Evolutionary conservation across 495 filamentous ascomycete genomes (phyloP), one percentile per base, ranked within the genome.

Genomic region (Neurospora sp.): DNA sequence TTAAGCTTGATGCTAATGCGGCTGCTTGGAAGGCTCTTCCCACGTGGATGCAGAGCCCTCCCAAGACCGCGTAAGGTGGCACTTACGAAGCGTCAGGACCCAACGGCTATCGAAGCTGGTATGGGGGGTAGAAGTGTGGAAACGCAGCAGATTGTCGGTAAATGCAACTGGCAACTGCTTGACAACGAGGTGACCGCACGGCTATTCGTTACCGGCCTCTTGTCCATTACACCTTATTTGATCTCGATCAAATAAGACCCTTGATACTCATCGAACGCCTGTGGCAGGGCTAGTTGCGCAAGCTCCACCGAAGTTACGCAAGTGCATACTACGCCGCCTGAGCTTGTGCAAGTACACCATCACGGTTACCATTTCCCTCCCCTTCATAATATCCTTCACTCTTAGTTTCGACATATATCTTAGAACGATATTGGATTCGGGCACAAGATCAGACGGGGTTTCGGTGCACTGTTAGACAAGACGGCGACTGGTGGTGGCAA

Each of bases 1-100:
- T 88, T 73, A 87, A 84, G 79, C 79, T 90, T 72, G 76, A 78
- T 16, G 91, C 89, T 20, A 79, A 84, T 31, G 81, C 85, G 61
- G 83, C 86, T 74, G 82, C 82, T 7, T 88, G 85, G 86, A 82
- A 84, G 73, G 70, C 82, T 16, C 22, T 88, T 75, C 82, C 85
- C 1, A 78, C 74, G n/a, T 79, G 82, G 72, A 82, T 82, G 74
- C 78, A 76, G 70, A 80, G 78, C 68, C 77, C 75, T 74, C 20
- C 61, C 18, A 74, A 74, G 71, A 72, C 48, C 18, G 69, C 69
- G 3, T 78, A 71, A 48, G 53, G 53, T 35, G 53, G 53, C 53
- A 66, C 53, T 66, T 66, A 66, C 53, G 14, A 31, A 66, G 53
- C 53, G 53, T 66, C 27, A 31, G 53, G 27, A 66, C 53, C 53